These are phyloP conservation scores for Polytrichum commune DNA, from an alignment of 225 moss, liverwort and hornwort genomes.

Conservation along the genomic window DNA sequence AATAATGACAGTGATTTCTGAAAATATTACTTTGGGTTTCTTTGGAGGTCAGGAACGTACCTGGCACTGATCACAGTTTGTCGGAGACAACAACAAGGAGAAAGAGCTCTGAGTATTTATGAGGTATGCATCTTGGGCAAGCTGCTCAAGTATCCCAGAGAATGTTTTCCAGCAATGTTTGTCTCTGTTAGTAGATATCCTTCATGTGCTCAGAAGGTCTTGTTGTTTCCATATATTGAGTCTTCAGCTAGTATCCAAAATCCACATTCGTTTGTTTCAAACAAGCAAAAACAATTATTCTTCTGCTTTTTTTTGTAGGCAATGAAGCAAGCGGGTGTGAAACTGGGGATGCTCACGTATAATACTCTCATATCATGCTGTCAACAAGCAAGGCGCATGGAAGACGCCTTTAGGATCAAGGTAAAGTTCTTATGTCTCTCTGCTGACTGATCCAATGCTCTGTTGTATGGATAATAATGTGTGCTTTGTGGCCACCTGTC, in stretches of 20 bases:
- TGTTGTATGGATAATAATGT: too few species aligned
- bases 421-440: slow-evolving; percentile 16
- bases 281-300: neutral
- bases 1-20: too few species aligned
- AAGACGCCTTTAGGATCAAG: slow-evolving; percentile 90
- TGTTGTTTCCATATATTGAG: too few species aligned
- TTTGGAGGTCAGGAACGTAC: slow-evolving; percentile 68
- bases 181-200: neutral
- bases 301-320: slow-evolving; percentile 40
- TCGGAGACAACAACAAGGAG: slow-evolving; percentile 83
- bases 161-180: neutral
- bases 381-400: slow-evolving; percentile 83
- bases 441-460: too few species aligned
- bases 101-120: slow-evolving; percentile 75
- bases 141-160: slow-evolving; percentile 1
- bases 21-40: neutral
- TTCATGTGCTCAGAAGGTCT: too few species aligned
- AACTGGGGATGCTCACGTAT: slow-evolving; percentile 79
- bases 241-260: too few species aligned
- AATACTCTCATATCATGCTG: slow-evolving; percentile 93
- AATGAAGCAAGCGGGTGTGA: slow-evolving; percentile 90
- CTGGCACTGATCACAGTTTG: slow-evolving; percentile 86
- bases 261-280: too few species aligned
- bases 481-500: too few species aligned
- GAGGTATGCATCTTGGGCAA: slow-evolving; percentile 40